Evolutionary conservation across 1,139 yeast genomes (phyloP).

Genomic region (Suzukiozyma palmioleophila): DNA sequence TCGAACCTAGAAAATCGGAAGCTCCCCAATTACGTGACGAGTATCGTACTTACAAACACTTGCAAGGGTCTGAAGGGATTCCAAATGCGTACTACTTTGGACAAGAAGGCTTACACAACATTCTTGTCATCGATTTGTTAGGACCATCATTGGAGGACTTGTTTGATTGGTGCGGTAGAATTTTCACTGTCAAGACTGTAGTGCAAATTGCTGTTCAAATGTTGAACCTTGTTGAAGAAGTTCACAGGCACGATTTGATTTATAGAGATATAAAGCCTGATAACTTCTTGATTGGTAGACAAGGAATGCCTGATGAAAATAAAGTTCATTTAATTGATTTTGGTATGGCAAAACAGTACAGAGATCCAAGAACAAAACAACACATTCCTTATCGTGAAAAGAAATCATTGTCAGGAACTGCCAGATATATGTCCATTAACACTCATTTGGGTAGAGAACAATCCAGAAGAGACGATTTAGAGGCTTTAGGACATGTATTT

Average conservation of each 20-base stretch:
- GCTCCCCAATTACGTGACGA: slow-evolving; percentile 97
- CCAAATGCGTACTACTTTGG: slow-evolving; percentile 97
- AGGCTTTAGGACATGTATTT: slow-evolving; percentile 92
- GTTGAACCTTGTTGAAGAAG: slow-evolving; percentile 80
- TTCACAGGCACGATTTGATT: slow-evolving; percentile 85
- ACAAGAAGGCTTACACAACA: slow-evolving; percentile 94
- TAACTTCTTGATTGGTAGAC: slow-evolving; percentile 81
- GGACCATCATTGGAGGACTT: slow-evolving; percentile 96
- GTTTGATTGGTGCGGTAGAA: slow-evolving; percentile 97
- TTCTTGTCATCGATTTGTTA: slow-evolving; percentile 83
- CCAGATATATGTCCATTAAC: slow-evolving; percentile 95
- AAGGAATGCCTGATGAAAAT: slow-evolving; percentile 47
- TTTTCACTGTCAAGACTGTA: slow-evolving; percentile 81
- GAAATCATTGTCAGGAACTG: slow-evolving; percentile 92
- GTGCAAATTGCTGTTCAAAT: slow-evolving; percentile 90
- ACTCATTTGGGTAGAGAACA: slow-evolving; percentile 97
- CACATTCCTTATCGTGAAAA: slow-evolving; percentile 96
- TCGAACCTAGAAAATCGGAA: slow-evolving; percentile 91
- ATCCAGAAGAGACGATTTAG: slow-evolving; percentile 91
- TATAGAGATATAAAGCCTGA: slow-evolving; percentile 96
- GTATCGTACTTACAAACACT: slow-evolving; percentile 84
- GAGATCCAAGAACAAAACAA: slow-evolving; percentile 91
- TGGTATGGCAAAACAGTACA: slow-evolving; percentile 97
- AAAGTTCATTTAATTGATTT: slow-evolving; percentile 72
- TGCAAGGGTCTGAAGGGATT: slow-evolving; percentile 77